A percentile compares a stretch with the other conserved stretches of the same genome.
These are phyloP conservation scores for Nicotiana undulata DNA, from an alignment of 257 asterid genomes.

Conservation along the genomic window DNA sequence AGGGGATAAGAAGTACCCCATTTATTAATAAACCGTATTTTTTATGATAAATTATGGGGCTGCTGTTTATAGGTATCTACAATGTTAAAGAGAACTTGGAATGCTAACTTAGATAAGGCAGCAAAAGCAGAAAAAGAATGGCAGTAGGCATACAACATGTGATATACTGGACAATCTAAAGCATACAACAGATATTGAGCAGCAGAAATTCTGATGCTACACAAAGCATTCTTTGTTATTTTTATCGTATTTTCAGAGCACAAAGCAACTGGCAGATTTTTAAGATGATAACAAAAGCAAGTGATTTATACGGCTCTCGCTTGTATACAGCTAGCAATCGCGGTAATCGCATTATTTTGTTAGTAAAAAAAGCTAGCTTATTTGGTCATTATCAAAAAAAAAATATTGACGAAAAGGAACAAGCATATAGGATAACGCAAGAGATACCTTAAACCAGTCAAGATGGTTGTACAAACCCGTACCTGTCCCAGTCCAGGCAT, in stretches of 20 bases:
- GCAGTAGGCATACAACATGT: background rate
- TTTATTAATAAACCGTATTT: background rate
- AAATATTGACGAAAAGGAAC: background rate
- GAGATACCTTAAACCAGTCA: background rate
- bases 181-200: background rate
- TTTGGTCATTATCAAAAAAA: background rate
- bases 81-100: background rate
- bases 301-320: background rate
- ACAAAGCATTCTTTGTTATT: background rate
- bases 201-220: background rate
- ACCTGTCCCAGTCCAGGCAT: conserved; percentile 90
- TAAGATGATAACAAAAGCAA: background rate
- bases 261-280: background rate
- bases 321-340: background rate
- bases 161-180: background rate
- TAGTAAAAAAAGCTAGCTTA: background rate
- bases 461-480: conserved; percentile 9
- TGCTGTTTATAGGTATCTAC: background rate
- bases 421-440: background rate
- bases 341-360: background rate
- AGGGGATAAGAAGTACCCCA: background rate
- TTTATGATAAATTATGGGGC: background rate
- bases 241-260: background rate
- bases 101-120: background rate
- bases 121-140: background rate